Evolutionary conservation across 495 filamentous ascomycete genomes (phyloP).

Genomic region (Xylaria intraflava): DNA sequence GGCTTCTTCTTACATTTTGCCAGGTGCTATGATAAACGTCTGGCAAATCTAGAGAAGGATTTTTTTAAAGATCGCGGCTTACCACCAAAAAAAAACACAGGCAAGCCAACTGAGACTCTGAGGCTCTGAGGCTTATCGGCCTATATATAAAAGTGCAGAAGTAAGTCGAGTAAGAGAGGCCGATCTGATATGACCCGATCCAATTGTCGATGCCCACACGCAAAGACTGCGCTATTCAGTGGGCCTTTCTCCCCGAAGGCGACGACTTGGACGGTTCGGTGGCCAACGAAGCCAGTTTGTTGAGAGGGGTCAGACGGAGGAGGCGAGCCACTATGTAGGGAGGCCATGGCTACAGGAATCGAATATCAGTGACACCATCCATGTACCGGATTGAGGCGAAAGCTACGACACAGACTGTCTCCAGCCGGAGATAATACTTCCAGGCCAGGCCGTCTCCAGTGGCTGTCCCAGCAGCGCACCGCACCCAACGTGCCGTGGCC

Average conservation of each 20-base stretch:
- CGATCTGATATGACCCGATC: not conserved
- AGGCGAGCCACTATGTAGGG: not conserved
- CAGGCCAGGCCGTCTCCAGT: too few species aligned
- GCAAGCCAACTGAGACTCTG: not conserved
- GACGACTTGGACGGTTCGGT: slow-evolving; percentile 3
- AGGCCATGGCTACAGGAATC: not conserved
- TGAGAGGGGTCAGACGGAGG: too few species aligned
- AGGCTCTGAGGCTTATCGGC: not conserved
- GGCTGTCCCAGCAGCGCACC: too few species aligned
- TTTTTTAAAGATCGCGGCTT: not conserved
- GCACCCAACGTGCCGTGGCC: too few species aligned
- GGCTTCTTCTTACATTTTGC: not conserved
- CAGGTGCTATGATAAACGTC: not conserved
- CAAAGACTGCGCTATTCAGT: not conserved
- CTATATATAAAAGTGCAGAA: not conserved
- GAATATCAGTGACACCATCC: not conserved
- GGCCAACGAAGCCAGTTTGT: slow-evolving; percentile 5
- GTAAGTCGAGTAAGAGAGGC: not conserved
- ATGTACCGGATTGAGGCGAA: not conserved
- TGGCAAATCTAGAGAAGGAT: not conserved
- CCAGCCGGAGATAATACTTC: too few species aligned
- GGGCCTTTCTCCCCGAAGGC: slow-evolving; percentile 4
- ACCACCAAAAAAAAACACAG: not conserved
- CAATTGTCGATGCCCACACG: not conserved
- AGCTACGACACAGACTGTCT: not conserved